Evolutionary conservation across 2,329 filamentous ascomycete species (phyloP), one percentile per base, ranked within the genome.

Genomic region (Colletotrichum chlorophyti): DNA sequence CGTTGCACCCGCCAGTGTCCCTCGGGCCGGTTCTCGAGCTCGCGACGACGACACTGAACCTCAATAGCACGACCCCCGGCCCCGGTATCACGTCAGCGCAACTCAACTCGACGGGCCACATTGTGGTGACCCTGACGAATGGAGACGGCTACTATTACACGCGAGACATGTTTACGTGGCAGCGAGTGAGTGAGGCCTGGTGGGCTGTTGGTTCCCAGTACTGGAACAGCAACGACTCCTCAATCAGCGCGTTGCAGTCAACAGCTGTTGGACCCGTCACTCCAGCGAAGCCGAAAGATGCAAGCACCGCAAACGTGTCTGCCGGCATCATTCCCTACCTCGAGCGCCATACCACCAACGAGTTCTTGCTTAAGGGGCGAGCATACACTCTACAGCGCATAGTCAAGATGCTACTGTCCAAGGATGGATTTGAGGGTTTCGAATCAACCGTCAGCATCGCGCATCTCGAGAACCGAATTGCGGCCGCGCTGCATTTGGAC

Each of bases 131-230:
- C 0, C 82, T 99, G 58, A 95, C 90, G 21, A 98, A 97, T 66
- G 95, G 95, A 17, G 94, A 99, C 66, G 95, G 95, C 2, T 99
- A 93, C 74, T 88, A 88, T 50, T 99, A 99, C 74, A 91, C 91
- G 2, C 85, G 90, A 1, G 82, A 83, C 15, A 91, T 99, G 89
- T 94, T 87, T 72, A 85, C 88, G 7, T 99, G 95, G 95, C 94
- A 98, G 73, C 87, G 93, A 9, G 81, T 99, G n/a, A 96, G 93
- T 2, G 96, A 99, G 71, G 85, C 91, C 2, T 99, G 95, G 95
- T 99, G 95, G 93, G 94, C 94, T 0, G 93, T 98, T 0, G 93
- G 93, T 15, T 96, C 91, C 65, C 95, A 99, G 71, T 99, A 99
- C 72, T 99, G 95, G 96, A 98, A 99, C 73, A 96, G 93, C 1